Evolutionary conservation across 177 flowering plant genomes (phyloP).

Genomic region (Vitis hybrid): DNA sequence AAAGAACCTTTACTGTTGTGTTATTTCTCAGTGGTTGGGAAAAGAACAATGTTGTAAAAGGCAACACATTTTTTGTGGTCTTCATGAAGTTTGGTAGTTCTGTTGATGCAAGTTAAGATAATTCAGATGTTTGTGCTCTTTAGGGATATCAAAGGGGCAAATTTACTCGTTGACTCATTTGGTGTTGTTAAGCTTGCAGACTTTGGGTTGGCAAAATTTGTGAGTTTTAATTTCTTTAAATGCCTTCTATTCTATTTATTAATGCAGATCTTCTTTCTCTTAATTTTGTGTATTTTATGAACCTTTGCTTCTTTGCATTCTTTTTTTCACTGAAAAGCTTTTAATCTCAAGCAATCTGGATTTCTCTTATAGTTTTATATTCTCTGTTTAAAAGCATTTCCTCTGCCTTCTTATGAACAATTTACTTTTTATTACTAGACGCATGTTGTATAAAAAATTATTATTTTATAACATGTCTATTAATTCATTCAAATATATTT

Average conservation of each 20-base stretch:
- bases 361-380: too few relatives aligned
- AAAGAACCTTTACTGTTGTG: too few relatives aligned
- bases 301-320: neutral
- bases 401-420: too few relatives aligned
- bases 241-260: neutral
- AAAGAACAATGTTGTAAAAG: neutral
- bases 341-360: too few relatives aligned
- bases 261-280: neutral
- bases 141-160: conserved; percentile 95
- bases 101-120: conserved; percentile 4
- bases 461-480: too few relatives aligned
- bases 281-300: neutral
- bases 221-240: conserved; percentile 37
- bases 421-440: too few relatives aligned
- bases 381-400: too few relatives aligned
- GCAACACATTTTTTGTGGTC: neutral
- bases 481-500: too few relatives aligned
- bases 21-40: neutral
- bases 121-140: neutral
- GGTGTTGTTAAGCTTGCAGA: conserved; percentile 94
- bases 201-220: conserved; percentile 98
- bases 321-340: too few relatives aligned
- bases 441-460: too few relatives aligned
- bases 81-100: neutral
- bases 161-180: conserved; percentile 74